phyloP scores from a whole-genome alignment of 768 basidiomycete species.

The Daedaleopsis sinensis region DNA sequence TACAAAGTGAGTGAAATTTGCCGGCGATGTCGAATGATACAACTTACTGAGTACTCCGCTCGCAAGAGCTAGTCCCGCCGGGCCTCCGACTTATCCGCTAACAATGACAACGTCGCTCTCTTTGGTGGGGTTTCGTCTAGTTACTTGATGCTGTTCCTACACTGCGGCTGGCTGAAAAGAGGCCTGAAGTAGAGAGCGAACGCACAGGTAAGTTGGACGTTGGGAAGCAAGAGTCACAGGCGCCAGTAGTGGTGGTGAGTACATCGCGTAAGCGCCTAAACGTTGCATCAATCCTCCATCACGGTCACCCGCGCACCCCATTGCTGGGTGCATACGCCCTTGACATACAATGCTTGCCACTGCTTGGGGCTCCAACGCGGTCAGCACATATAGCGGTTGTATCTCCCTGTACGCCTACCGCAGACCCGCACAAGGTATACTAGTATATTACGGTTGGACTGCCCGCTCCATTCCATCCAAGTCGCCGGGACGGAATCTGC shows the following conservation, averaged over 20 bases:
- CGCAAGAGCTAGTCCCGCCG: slow-evolving; percentile 88
- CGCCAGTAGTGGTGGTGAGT: no score
- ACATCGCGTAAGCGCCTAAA: neutral
- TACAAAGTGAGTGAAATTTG: neutral
- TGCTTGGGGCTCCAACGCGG: no score
- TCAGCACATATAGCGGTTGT: no score
- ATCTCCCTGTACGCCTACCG: no score
- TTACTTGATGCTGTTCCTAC: neutral
- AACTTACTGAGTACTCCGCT: slow-evolving; percentile 79
- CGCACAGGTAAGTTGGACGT: neutral
- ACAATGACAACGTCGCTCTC: slow-evolving; percentile 91
- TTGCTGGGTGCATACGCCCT: no score
- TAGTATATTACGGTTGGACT: no score
- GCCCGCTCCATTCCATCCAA: no score
- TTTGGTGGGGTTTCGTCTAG: slow-evolving; percentile 23
- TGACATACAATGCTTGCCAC: no score
- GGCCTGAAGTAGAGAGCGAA: no score
- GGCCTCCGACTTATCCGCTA: slow-evolving; percentile 94
- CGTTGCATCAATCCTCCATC: neutral
- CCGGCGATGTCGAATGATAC: neutral
- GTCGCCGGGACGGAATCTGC: no score
- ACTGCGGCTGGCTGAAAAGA: neutral
- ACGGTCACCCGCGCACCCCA: no score
- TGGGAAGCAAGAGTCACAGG: neutral
- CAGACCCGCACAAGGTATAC: no score